A percentile compares a stretch with the other conserved stretches of the same genome.
Evolutionary conservation across 805 yeast genomes (phyloP).

Genomic region (Limtongia smithiae): DNA sequence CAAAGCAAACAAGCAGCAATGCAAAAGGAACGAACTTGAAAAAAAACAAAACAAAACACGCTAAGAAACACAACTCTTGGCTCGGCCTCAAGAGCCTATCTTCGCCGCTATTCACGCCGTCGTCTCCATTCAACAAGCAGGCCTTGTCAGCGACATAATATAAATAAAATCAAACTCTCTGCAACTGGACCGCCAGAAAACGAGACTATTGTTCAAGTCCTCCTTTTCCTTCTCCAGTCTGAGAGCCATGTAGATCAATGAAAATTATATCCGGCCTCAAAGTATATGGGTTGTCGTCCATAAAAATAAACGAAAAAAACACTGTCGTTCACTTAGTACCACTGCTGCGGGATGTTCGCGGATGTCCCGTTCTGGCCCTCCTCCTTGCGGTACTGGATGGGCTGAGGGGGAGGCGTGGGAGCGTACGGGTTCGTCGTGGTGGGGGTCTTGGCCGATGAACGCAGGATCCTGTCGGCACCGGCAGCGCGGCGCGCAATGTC

Average conservation of each 20-base stretch:
- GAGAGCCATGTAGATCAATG: too few species aligned
- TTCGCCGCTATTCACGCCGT: too few species aligned
- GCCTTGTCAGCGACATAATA: too few species aligned
- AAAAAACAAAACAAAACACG: not conserved
- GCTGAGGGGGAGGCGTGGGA: constrained; percentile 6
- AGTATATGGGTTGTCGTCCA: not conserved
- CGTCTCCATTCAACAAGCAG: too few species aligned
- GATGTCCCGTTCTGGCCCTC: constrained; percentile 10
- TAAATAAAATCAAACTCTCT: too few species aligned
- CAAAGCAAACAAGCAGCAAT: too few species aligned
- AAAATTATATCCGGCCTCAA: too few species aligned
- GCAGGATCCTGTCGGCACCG: constrained; percentile 19
- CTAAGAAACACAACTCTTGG: not conserved
- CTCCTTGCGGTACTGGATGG: constrained; percentile 13
- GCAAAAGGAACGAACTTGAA: not conserved
- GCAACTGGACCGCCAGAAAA: too few species aligned
- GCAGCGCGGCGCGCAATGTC: constrained; percentile 23
- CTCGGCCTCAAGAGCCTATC: too few species aligned
- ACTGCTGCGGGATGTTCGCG: constrained; percentile 25
- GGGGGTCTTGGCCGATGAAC: constrained; percentile 8
- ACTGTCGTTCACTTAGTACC: constrained; percentile 14
- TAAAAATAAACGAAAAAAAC: not conserved
- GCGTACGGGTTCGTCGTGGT: constrained; percentile 6
- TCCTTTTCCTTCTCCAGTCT: too few species aligned
- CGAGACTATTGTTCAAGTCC: too few species aligned